Base-by-base conservation (phyloP, 2,329 filamentous ascomycete species). In the Gaeumannomyces tritici region DNA sequence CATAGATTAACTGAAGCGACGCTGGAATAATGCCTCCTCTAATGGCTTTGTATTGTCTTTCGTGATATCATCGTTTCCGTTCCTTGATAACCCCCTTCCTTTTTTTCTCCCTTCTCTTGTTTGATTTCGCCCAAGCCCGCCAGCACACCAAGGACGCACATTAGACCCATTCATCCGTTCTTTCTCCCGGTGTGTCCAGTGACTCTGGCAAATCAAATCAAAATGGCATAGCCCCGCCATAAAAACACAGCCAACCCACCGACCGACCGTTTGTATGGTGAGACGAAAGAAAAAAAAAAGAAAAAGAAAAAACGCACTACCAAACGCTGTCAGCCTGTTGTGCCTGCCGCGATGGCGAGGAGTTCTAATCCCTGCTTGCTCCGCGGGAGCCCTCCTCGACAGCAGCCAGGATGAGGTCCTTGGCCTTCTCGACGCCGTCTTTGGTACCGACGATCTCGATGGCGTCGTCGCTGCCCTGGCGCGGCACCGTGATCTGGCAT, bases 401-500 rank as follows among this genome's bases (percentile, higher is more conserved):
- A 66, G 92, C 90, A 64, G 91, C 87, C 65, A 99, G 78, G 65
- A 99, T 97, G 73, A 96, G 81, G 64, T 96, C 87, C 78, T 89
- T 92, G 60, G 95, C 95, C 74, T 89, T 83, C 75, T 97, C 91
- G 51, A 96, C 86, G 15, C 90, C 91, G 21, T 91, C 89, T 71
- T 84, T 84, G 62, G 82, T 84, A 54, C 95, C 95, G 47, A 89
- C 81, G 69, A 99, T 89, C 78, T 96, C 91, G 72, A 99, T 97
- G 4, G 93, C 91, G 75, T 97, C 93, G 59, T 83, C 82, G 57
- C 64, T 79, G 57, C 79, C 79, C 74, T 96, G 89, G 70, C 90
- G 87, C 27, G 95, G 95, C 55, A 99, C 93, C 67, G 93, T 92
- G 73, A 99, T 96, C 77, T 89, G 92, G 76, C 93, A 97, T 62